Evolutionary conservation across 148 eudicot genomes (phyloP).

Genomic region (Agrostemma githago): DNA sequence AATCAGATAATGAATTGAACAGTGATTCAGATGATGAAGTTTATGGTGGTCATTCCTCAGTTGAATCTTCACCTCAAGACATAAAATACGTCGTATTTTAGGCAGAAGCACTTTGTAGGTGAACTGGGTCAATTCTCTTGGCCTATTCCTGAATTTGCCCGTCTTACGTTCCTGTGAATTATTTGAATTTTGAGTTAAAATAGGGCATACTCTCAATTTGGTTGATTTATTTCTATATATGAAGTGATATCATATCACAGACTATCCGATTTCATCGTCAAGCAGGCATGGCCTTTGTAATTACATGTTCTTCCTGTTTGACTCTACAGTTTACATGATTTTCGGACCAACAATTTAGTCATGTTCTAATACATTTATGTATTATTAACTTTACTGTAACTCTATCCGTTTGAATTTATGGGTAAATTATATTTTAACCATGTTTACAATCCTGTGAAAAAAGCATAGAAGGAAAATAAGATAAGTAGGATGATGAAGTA

Average conservation of each 20-base stretch:
- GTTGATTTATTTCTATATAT: background rate
- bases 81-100: constrained; percentile 15
- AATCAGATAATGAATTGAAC: constrained; percentile 28
- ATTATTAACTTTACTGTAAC: no score
- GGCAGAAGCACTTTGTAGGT: no score
- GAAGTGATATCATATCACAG: background rate
- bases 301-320: no score
- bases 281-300: no score
- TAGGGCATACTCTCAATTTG: background rate
- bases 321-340: no score
- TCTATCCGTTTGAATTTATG: no score
- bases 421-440: no score
- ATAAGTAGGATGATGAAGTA: no score
- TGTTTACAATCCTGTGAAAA: no score
- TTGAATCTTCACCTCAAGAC: constrained; percentile 28
- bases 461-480: no score
- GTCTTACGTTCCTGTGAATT: background rate
- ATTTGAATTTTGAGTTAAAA: constrained; percentile 2
- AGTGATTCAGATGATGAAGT: constrained; percentile 25
- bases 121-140: constrained; percentile 15
- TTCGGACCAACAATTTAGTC: no score
- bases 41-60: constrained; percentile 26
- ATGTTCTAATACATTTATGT: no score
- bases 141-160: constrained; percentile 12
- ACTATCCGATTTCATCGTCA: background rate